Evolutionary conservation across 805 yeast genomes (phyloP).

Genomic region (Candida parachauliodes): DNA sequence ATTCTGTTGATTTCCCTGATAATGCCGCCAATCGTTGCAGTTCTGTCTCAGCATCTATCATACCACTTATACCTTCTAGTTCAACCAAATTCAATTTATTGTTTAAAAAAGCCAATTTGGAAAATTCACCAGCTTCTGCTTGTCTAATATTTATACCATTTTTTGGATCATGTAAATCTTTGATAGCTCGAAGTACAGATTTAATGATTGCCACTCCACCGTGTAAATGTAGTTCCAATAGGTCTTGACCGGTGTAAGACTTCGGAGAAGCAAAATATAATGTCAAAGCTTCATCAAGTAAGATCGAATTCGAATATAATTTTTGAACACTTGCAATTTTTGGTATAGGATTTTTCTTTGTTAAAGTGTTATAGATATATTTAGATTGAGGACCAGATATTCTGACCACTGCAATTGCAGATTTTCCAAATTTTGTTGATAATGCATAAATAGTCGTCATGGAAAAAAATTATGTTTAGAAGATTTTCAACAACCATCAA

Average conservation of each 20-base stretch:
- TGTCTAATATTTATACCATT: conserved; percentile 51
- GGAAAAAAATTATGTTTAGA: not conserved
- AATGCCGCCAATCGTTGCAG: conserved; percentile 75
- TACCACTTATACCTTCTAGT: conserved; percentile 82
- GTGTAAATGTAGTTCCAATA: conserved; percentile 85
- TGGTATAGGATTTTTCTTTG: conserved; percentile 43
- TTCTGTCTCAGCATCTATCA: conserved; percentile 94
- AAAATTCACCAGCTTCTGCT: conserved; percentile 94
- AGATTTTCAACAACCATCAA: not conserved
- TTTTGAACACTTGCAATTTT: conserved; percentile 57
- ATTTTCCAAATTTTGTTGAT: conserved; percentile 74
- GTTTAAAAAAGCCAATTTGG: conserved; percentile 80
- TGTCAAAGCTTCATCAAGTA: conserved; percentile 77
- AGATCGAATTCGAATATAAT: conserved; percentile 37
- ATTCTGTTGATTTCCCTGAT: conserved; percentile 61
- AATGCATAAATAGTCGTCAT: conserved; percentile 83
- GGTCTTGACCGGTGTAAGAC: conserved; percentile 91
- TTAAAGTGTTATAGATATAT: conserved; percentile 44
- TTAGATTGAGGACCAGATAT: conserved; percentile 68
- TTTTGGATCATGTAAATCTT: conserved; percentile 44
- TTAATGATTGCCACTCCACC: conserved; percentile 87
- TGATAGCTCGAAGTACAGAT: conserved; percentile 64
- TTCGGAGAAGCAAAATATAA: conserved; percentile 67
- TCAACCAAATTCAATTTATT: conserved; percentile 83
- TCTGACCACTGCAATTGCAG: conserved; percentile 86